These are phyloP conservation scores for Casaregolazyma suthepensis DNA, from an alignment of 1,139 yeast genomes.

Conservation along the genomic window DNA sequence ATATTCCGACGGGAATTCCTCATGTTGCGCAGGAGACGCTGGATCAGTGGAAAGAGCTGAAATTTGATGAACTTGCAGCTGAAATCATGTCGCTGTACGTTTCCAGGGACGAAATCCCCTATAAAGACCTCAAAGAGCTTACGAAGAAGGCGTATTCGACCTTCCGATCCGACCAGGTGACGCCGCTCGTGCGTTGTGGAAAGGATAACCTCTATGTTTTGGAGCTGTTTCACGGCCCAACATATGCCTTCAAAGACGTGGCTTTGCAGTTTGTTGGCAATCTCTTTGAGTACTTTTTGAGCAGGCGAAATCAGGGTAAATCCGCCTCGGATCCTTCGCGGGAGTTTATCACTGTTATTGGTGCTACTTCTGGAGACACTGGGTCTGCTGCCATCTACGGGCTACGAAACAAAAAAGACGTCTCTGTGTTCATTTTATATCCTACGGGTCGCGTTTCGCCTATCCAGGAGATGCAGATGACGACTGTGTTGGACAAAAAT, in stretches of 20 bases:
- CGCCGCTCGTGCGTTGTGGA: slow-evolving; percentile 68
- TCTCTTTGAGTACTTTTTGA: slow-evolving; percentile 83
- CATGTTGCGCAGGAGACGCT: slow-evolving; percentile 54
- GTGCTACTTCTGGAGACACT: slow-evolving; percentile 98
- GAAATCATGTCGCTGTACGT: slow-evolving; percentile 80
- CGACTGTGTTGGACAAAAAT: slow-evolving; percentile 89
- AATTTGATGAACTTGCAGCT: slow-evolving; percentile 82
- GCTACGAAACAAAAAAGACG: slow-evolving; percentile 91
- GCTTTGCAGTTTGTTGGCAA: slow-evolving; percentile 98
- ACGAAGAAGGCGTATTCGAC: slow-evolving; percentile 75
- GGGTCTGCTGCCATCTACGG: slow-evolving; percentile 99
- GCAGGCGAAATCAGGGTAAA: slow-evolving; percentile 65
- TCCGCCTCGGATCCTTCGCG: slow-evolving; percentile 49
- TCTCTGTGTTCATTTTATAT: slow-evolving; percentile 87
- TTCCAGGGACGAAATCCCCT: slow-evolving; percentile 60
- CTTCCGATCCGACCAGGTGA: slow-evolving; percentile 76
- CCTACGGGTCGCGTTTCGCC: slow-evolving; percentile 98
- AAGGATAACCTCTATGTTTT: slow-evolving; percentile 60
- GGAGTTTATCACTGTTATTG: slow-evolving; percentile 88
- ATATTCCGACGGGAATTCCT: slow-evolving; percentile 81
- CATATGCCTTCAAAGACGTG: slow-evolving; percentile 97
- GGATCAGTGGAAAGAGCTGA: slow-evolving; percentile 61
- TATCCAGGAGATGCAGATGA: slow-evolving; percentile 97
- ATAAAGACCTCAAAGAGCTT: slow-evolving; percentile 56
- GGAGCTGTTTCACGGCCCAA: slow-evolving; percentile 97